phyloP scores from a whole-genome alignment of 2,329 filamentous ascomycete species.

The Volutella citrinella region DNA sequence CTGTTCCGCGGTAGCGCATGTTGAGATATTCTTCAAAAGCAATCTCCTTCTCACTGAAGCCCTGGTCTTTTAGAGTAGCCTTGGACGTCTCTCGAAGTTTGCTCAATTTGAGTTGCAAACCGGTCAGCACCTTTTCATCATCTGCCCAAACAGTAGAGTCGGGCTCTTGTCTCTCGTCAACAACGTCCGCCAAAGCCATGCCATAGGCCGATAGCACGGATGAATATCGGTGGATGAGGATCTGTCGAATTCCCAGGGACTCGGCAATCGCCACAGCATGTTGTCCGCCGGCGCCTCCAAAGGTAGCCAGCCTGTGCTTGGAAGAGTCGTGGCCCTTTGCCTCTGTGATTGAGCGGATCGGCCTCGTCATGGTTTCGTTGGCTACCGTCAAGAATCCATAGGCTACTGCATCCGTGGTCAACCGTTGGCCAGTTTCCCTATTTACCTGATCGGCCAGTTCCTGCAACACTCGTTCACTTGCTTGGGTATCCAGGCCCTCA shows the following conservation, averaged over 20 bases:
- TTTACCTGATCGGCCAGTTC: slow-evolving; percentile 78
- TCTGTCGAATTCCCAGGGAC: slow-evolving; percentile 79
- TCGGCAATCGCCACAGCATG: slow-evolving; percentile 90
- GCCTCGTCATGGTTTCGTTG: slow-evolving; percentile 87
- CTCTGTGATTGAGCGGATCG: slow-evolving; percentile 86
- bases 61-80: slow-evolving; percentile 68
- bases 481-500: slow-evolving; percentile 71
- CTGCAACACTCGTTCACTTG: slow-evolving; percentile 72
- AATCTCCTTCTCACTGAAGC: slow-evolving; percentile 72
- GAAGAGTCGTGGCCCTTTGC: slow-evolving; percentile 90
- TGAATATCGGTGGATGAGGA: slow-evolving; percentile 82
- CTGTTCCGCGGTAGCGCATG: slow-evolving; percentile 87
- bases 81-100: slow-evolving; percentile 76
- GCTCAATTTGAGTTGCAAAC: slow-evolving; percentile 70
- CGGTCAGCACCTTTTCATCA: slow-evolving; percentile 53
- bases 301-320: slow-evolving; percentile 85
- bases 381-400: slow-evolving; percentile 88
- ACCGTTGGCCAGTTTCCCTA: slow-evolving; percentile 64
- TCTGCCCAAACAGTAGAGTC: slow-evolving; percentile 62
- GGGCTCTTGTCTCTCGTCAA: slow-evolving; percentile 85
- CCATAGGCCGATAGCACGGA: slow-evolving; percentile 88
- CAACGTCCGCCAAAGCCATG: slow-evolving; percentile 90
- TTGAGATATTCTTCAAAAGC: slow-evolving; percentile 91
- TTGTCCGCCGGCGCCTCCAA: slow-evolving; percentile 88
- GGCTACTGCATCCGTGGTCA: slow-evolving; percentile 81